These are phyloP conservation scores for Ceratocystis cacaofunesta DNA, from an alignment of 2,329 filamentous ascomycete genomes.

Conservation along the genomic window DNA sequence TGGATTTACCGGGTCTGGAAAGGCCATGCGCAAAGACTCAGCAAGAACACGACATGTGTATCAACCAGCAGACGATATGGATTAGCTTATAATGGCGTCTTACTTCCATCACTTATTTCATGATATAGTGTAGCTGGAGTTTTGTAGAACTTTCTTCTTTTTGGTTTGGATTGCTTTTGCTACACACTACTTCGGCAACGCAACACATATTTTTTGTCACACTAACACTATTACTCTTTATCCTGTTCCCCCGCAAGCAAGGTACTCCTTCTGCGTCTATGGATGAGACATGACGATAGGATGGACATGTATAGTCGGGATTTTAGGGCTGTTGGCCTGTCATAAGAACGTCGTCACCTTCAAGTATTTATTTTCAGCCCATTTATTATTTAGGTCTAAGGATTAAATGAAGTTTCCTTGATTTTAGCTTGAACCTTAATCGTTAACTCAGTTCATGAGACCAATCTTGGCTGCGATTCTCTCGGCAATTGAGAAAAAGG, in stretches of 20 bases:
- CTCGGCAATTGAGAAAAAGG: constrained; percentile 58
- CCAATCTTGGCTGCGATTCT: constrained; percentile 34
- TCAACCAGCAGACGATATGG: constrained; percentile 59
- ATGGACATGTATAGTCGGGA: no score
- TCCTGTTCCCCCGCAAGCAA: no score
- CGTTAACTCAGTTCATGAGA: constrained; percentile 17
- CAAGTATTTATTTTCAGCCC: no score
- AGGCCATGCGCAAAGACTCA: constrained; percentile 87
- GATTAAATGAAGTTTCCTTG: background rate
- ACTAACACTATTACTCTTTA: no score
- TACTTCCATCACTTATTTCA: background rate
- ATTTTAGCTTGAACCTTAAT: background rate
- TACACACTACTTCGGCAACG: no score
- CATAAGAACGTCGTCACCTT: no score
- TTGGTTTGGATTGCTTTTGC: background rate
- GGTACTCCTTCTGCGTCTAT: no score
- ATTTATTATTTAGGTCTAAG: background rate
- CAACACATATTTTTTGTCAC: no score
- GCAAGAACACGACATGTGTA: constrained; percentile 73
- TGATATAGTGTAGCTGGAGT: background rate
- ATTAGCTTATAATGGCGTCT: constrained; percentile 30
- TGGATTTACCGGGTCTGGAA: constrained; percentile 88
- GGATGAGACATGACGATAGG: no score
- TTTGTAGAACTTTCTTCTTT: background rate
- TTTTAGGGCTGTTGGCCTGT: no score